These are phyloP conservation scores for Ascoidea asiatica DNA, from an alignment of 805 yeast genomes.

Conservation along the genomic window DNA sequence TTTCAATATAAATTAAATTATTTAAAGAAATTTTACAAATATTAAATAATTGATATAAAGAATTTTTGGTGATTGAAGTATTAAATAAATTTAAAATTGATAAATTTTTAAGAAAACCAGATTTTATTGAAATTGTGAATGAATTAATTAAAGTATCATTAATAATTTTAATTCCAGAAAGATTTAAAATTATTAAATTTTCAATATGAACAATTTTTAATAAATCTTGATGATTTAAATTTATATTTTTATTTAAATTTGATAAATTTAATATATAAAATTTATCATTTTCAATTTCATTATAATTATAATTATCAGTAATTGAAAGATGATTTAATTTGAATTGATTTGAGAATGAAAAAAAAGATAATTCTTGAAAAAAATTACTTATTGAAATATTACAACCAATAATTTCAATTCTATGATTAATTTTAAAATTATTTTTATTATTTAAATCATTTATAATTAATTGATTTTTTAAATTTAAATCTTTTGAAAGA, in stretches of 20 bases:
- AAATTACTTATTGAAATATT: no score
- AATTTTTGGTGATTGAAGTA: neutral
- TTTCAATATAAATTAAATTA: neutral
- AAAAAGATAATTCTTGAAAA: neutral
- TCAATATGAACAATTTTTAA: neutral
- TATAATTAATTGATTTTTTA: no score
- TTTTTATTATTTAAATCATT: neutral
- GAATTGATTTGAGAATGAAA: no score
- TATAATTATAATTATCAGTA: no score
- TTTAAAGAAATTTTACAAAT: neutral
- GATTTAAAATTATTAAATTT: no score
- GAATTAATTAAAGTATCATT: neutral
- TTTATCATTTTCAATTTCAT: neutral
- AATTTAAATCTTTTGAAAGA: no score
- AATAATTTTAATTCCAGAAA: neutral
- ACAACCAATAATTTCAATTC: neutral
- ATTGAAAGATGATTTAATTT: no score
- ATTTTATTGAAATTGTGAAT: neutral
- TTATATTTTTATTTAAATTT: no score
- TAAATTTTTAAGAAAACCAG: neutral
- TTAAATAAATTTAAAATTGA: no score
- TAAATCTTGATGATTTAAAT: neutral
- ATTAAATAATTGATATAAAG: neutral
- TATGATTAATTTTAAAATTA: neutral
- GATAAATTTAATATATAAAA: neutral